Conservation (phyloP, 179 eudicot species). For the Drosera spatulata region DNA sequence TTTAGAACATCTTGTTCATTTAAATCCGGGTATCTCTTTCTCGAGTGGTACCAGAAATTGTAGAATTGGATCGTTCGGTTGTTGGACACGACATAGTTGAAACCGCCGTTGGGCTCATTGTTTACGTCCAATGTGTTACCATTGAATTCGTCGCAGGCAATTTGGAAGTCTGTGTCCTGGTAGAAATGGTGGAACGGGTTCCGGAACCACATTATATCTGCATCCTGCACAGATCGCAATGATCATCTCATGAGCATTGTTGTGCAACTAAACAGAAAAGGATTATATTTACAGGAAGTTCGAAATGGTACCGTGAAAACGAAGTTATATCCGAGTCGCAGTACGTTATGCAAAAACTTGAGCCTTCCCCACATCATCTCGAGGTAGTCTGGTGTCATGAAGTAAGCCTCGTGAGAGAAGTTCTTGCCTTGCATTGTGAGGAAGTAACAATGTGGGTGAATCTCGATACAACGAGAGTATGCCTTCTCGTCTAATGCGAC, state of each 20-base stretch:
- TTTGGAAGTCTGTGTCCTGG: conserved; percentile 22
- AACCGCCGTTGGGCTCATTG: conserved; percentile 26
- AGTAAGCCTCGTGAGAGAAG: conserved; percentile 17
- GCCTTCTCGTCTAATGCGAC: conserved; percentile 38
- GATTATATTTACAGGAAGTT: no score
- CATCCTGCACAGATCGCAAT: conserved; percentile 12
- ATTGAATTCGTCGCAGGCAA: conserved; percentile 24
- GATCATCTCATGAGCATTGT: no score
- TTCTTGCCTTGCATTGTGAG: conserved; percentile 10
- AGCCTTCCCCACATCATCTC: conserved; percentile 21
- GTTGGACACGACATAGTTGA: conserved; percentile 38
- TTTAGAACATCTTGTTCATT: conserved; percentile 47
- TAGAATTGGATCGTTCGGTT: conserved; percentile 30
- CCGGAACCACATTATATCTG: conserved; percentile 49
- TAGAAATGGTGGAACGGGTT: conserved; percentile 27
- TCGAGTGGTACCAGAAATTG: conserved; percentile 33
- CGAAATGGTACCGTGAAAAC: conserved; percentile 27
- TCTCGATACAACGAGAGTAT: conserved; percentile 25
- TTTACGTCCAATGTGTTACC: conserved; percentile 16
- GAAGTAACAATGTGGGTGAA: conserved; percentile 30
- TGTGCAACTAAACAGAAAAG: no score
- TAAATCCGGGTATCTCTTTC: conserved; percentile 21
- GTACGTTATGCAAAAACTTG: conserved; percentile 17
- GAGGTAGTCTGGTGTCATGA: conserved; percentile 19
- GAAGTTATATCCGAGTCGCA: conserved; percentile 31